Percentiles rank a stretch among this genome's conserved stretches.
phyloP scores from a whole-genome alignment of 83 land plant species.

The Thuja plicata region DNA sequence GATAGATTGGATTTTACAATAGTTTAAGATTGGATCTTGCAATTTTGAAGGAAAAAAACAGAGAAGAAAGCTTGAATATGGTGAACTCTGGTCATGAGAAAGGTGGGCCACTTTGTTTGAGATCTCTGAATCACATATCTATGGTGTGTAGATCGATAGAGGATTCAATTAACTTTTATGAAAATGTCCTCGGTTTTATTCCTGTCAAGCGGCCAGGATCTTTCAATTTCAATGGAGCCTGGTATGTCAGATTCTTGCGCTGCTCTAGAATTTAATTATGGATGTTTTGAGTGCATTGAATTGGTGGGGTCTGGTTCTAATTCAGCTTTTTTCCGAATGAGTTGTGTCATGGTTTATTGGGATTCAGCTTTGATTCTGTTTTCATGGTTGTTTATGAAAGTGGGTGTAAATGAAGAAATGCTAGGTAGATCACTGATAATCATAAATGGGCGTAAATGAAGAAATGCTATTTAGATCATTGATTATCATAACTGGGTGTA shows the following conservation, averaged over 20 bases:
- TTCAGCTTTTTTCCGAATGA: too few relatives aligned
- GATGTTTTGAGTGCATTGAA: not conserved
- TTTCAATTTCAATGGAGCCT: constrained; percentile 74
- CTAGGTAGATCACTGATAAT: too few relatives aligned
- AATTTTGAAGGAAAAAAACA: too few relatives aligned
- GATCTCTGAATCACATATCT: constrained; percentile 76
- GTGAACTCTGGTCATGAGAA: not conserved
- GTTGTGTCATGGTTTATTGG: too few relatives aligned
- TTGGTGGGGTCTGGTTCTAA: too few relatives aligned
- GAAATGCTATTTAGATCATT: too few relatives aligned
- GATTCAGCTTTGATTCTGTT: too few relatives aligned
- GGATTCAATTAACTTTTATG: constrained; percentile 61
- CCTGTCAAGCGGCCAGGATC: constrained; percentile 70
- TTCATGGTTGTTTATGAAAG: not conserved
- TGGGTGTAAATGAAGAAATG: not conserved
- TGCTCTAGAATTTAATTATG: not conserved
- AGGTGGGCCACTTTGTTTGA: constrained; percentile 30
- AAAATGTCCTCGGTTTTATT: constrained; percentile 66
- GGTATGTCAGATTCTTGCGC: constrained; percentile 28
- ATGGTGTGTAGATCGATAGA: constrained; percentile 46
- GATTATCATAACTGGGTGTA: too few relatives aligned
- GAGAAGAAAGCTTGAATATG: not conserved
- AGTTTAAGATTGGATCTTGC: too few relatives aligned
- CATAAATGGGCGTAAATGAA: too few relatives aligned
- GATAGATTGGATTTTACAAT: too few relatives aligned